Conservation (phyloP, 2,329 filamentous ascomycete genomes). For the Neofusicoccum laricinum region DNA sequence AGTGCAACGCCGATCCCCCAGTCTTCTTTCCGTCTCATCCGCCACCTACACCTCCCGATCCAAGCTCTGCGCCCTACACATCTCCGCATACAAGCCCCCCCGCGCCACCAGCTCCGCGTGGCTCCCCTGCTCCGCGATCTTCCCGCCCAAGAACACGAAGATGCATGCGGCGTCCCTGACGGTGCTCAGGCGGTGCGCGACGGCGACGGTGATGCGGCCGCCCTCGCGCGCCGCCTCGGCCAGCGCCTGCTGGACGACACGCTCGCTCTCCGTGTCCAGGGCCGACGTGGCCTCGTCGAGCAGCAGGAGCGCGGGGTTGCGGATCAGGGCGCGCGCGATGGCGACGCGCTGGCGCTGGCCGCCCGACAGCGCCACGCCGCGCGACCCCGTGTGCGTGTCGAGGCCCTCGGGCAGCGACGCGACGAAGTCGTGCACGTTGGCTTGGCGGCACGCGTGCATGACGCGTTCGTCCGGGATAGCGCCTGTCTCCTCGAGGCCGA, state of each 20-base stretch:
- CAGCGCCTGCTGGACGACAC: slow-evolving; percentile 65
- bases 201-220: slow-evolving; percentile 39
- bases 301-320: slow-evolving; percentile 52
- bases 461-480: slow-evolving; percentile 40
- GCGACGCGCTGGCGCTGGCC: slow-evolving; percentile 57
- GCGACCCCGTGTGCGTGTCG: slow-evolving; percentile 47
- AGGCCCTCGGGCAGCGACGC: slow-evolving; percentile 52
- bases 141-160: slow-evolving; percentile 40
- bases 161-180: slow-evolving; percentile 38
- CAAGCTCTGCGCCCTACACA: slow-evolving; percentile 43
- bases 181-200: slow-evolving; percentile 41
- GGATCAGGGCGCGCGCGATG: slow-evolving; percentile 54
- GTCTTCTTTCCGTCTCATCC: no score
- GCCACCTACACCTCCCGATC: slow-evolving; percentile 25
- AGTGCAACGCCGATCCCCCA: no score
- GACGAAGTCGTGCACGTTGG: slow-evolving; percentile 55
- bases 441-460: slow-evolving; percentile 47
- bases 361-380: slow-evolving; percentile 50
- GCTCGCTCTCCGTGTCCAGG: slow-evolving; percentile 65
- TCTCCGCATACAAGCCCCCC: slow-evolving; percentile 43
- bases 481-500: slow-evolving; percentile 39
- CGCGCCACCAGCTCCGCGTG: slow-evolving; percentile 39
- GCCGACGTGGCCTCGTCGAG: slow-evolving; percentile 60
- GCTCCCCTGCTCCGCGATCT: slow-evolving; percentile 36
- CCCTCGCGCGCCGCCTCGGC: slow-evolving; percentile 47